Evolutionary conservation across 768 basidiomycete genomes (phyloP), one percentile per base, ranked within the genome.

Genomic region (Phylloporus sp.): DNA sequence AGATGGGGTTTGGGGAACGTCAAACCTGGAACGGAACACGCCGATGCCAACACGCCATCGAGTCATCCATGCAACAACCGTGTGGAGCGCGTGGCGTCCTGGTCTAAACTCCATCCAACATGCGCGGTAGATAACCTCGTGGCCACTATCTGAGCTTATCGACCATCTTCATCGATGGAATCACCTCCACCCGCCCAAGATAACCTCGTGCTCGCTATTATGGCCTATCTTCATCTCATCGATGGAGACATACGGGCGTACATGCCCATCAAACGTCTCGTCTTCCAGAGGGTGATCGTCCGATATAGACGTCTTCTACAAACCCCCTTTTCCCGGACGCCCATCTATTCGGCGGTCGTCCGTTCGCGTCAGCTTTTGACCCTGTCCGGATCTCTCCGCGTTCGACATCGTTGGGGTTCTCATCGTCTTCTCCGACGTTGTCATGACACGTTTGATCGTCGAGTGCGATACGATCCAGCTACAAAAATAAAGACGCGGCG

Each of bases 261-360:
- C n/a, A n/a, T n/a, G n/a, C n/a, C n/a, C n/a, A n/a, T n/a, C n/a
- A n/a, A n/a, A n/a, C n/a, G n/a, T n/a, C n/a, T n/a, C n/a, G n/a
- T n/a, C n/a, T n/a, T n/a, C n/a, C n/a, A n/a, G n/a, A n/a, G n/a
- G 34, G 31, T 34, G 45, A 45, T 45, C 31, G 23, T 45, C 45
- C 31, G 45, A 45, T 27, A 34, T 26, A 24, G 36, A 28, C 20
- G 1, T n/a, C 34, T 28, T 24, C 15, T 34, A 34, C 13, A 5
- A 13, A 9, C 35, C 35, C 35, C 35, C 11, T 36, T 20, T 36
- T 8, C 20, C 5, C 32, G 32, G 32, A 32, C 31, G 10, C 31
- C 31, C 31, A 32, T 16, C 16, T 4, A 7, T 9, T 36, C 18
- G 35, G 35, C 35, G 28, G 47, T 39, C 44, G 29, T 36, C 23